phyloP scores from a whole-genome alignment of 1,284 basidiomycete species.

The Boletus sp. region DNA sequence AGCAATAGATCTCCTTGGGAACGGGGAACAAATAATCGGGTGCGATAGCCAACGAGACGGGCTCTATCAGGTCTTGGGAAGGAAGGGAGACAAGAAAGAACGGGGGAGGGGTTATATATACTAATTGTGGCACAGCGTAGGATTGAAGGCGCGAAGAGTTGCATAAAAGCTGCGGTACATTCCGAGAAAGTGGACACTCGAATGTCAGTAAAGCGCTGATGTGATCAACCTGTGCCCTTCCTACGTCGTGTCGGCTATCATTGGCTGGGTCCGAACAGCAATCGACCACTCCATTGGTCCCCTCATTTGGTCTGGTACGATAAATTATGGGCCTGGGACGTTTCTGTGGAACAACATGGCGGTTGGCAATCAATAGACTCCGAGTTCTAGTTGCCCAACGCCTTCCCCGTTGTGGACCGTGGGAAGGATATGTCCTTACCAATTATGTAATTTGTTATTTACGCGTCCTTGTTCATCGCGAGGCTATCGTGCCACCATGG shows the following conservation, averaged over 20 bases:
- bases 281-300: background rate
- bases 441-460: slow-evolving; percentile 24
- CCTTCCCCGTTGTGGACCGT: slow-evolving; percentile 9
- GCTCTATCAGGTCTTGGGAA: slow-evolving; percentile 11
- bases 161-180: slow-evolving; percentile 32
- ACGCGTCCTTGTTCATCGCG: slow-evolving; percentile 21
- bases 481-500: slow-evolving; percentile 28
- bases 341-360: too few relatives aligned
- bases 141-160: slow-evolving; percentile 19
- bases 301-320: slow-evolving; percentile 9
- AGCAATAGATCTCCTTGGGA: slow-evolving; percentile 19
- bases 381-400: slow-evolving; percentile 6
- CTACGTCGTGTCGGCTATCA: slow-evolving; percentile 9
- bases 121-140: slow-evolving; percentile 28
- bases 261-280: slow-evolving; percentile 6
- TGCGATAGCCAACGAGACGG: slow-evolving; percentile 2
- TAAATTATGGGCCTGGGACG: slow-evolving; percentile 7
- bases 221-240: slow-evolving; percentile 18
- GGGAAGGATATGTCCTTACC: slow-evolving; percentile 11
- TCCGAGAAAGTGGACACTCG: slow-evolving; percentile 23
- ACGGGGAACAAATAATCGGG: slow-evolving; percentile 16
- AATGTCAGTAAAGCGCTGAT: slow-evolving; percentile 13
- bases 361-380: slow-evolving; percentile 12
- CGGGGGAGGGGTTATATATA: slow-evolving; percentile 25
- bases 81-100: slow-evolving; percentile 12